Base-by-base conservation (phyloP, 495 filamentous ascomycete species). In the Penicillium goetzii region DNA sequence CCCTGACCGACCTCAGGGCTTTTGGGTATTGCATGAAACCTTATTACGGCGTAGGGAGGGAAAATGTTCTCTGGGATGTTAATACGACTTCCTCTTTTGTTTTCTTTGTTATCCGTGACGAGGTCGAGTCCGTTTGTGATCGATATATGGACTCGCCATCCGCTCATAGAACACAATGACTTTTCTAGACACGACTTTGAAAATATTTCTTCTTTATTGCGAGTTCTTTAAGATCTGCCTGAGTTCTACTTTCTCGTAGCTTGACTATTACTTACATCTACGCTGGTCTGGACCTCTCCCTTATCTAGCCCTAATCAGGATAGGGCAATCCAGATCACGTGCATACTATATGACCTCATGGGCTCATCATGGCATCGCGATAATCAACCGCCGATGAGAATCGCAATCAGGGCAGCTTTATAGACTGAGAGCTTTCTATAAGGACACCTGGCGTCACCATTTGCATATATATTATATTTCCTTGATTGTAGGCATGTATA, bases 31-130 rank as follows among this genome's bases (percentile, higher is more conserved):
- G 77, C 78, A 81, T 82, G 79, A 68, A 56, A 80, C 78, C 76
- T 82, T 77, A 61, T 73, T 74, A 79, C 76, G 79, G 79, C 79
- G 79, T 80, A 80, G 75, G 78, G 74, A 79, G 74, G 78, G 75
- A 78, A 80, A 82, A 80, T 73, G 66, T 76, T 78, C 68, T 79
- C 72, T 79, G 72, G 71, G 73, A 73, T 81, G 77, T 78, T 80
- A 74, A 76, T 80, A 75, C 70, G 71, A 78, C 74, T 73, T 73
- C 73, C 67, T 75, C 67, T 71, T 72, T 72, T 71, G 67, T 67
- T 67, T 67, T 69, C 68, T 67, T 74, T 74, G 66, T 64, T 64
- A 69, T 57, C 38, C 55, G 55, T 74, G 74, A 75, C 66, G 68
- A 73, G 52, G 63, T 73, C 70, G 70, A 74, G 72, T 71, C 64